Evolutionary conservation across 768 basidiomycete genomes (phyloP).

Genomic region (Leccinellum rugosiceps): DNA sequence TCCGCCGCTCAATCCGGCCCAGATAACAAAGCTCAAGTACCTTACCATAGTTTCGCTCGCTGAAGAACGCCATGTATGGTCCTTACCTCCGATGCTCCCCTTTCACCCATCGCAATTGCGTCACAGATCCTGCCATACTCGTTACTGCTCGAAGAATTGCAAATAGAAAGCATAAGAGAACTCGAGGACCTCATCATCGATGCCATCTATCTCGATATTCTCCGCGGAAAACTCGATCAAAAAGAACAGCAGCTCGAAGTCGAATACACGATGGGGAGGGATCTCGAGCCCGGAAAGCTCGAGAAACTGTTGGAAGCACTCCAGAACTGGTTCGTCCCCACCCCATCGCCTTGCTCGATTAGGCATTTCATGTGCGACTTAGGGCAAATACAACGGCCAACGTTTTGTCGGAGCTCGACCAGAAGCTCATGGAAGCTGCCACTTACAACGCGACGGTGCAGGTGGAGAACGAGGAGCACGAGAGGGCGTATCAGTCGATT

Average conservation of each 20-base stretch:
- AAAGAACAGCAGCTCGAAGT: conserved; percentile 86
- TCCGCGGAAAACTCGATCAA: conserved; percentile 92
- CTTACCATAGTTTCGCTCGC: conserved; percentile 88
- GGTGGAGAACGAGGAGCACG: conserved; percentile 49
- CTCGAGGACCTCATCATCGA: conserved; percentile 98
- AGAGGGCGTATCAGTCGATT: conserved; percentile 46
- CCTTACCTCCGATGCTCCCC: neutral
- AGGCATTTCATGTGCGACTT: conserved; percentile 7
- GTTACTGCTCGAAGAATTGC: conserved; percentile 63
- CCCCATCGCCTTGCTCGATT: neutral
- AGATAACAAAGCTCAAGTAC: conserved; percentile 87
- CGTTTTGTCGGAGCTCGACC: conserved; percentile 70
- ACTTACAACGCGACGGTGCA: conserved; percentile 41
- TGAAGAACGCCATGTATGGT: conserved; percentile 66
- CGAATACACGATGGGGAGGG: conserved; percentile 89
- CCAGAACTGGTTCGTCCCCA: conserved; percentile 55
- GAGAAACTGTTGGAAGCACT: conserved; percentile 59
- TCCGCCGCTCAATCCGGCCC: conserved; percentile 67
- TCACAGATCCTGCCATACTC: conserved; percentile 79
- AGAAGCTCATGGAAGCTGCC: conserved; percentile 59
- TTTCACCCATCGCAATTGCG: neutral
- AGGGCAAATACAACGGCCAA: conserved; percentile 71
- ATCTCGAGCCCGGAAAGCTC: conserved; percentile 75
- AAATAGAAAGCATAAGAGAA: conserved; percentile 77
- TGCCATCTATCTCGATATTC: conserved; percentile 86